Base-by-base conservation (phyloP, 768 basidiomycete genomes). In the Termitomyces sp. region DNA sequence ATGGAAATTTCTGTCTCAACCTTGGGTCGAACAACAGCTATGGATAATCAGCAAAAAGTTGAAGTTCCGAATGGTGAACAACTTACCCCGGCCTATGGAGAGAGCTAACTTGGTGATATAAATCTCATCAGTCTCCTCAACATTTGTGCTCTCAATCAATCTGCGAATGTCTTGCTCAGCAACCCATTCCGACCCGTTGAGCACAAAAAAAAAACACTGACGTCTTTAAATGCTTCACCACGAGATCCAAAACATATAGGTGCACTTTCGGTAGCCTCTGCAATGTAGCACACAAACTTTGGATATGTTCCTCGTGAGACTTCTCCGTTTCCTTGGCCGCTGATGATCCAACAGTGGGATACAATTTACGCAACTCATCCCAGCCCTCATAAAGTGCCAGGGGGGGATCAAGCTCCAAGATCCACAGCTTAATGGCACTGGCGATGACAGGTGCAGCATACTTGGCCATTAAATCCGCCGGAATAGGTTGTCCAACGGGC, bases 401-500 rank as follows among this genome's bases (percentile, higher is more conserved):
- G 27, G 96, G 94, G 8, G 93, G 91, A 67, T 93, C 86, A 27
- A 98, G 81, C 70, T 98, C 95, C n/a, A 97, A 78, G 24, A 87
- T 69, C 91, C 93, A 98, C 14, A 98, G 74, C 73, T 95, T 98
- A 67, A 95, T 72, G 14, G 86, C 79, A 55, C 87, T 86, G 2
- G 95, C 95, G 32, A 96, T 82, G 20, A 96, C 86, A 16, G 95
- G 93, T 0, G 89, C 80, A 65, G 98, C 93, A 68, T 89, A 93
- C 62, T 86, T 86, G 27, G 79, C 77, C 20, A 82, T 67, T 22
- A 83, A 44, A 27, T 79, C 78, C 0, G 64, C 24, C 16, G 91
- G 74, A 62, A 90, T 82, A 22, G 87, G 70, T 55, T 79, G 76
- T 27, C 78, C 80, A 51, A 79, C 69, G 7, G 82, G 86, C n/a